Evolutionary conservation across 1,139 yeast species (phyloP).

Genomic region (Barnettozyma hawaiiensis): DNA sequence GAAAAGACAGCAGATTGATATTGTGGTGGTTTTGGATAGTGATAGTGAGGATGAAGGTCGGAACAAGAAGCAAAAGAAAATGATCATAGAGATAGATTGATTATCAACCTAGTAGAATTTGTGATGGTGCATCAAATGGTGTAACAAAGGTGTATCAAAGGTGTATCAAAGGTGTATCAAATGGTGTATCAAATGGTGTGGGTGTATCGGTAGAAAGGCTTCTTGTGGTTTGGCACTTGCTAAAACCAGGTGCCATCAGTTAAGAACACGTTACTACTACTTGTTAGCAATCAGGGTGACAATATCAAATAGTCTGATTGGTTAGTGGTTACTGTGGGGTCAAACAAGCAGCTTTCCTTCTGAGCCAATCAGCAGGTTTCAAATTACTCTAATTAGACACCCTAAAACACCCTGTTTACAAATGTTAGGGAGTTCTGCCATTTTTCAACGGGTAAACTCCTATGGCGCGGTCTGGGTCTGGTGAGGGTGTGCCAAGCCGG

Average conservation of each 20-base stretch:
- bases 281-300: neutral
- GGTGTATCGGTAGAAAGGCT: too few species aligned
- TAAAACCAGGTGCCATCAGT: neutral
- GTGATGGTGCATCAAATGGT: too few species aligned
- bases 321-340: too few species aligned
- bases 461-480: too few species aligned
- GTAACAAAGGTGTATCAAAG: too few species aligned
- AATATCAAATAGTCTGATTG: neutral
- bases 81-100: neutral
- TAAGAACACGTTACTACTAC: neutral
- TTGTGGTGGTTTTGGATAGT: constrained; percentile 8
- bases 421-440: constrained; percentile 9
- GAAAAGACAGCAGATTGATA: constrained; percentile 25
- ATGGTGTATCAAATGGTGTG: too few species aligned
- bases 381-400: constrained; percentile 11
- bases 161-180: too few species aligned
- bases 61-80: constrained; percentile 14
- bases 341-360: too few species aligned
- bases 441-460: neutral
- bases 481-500: neutral
- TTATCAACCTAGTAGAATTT: neutral
- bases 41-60: constrained; percentile 9
- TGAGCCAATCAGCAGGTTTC: constrained; percentile 7
- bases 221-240: too few species aligned
- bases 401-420: constrained; percentile 11